phyloP scores from a whole-genome alignment of 1,284 basidiomycete species.

The Quambalaria eucalypti region DNA sequence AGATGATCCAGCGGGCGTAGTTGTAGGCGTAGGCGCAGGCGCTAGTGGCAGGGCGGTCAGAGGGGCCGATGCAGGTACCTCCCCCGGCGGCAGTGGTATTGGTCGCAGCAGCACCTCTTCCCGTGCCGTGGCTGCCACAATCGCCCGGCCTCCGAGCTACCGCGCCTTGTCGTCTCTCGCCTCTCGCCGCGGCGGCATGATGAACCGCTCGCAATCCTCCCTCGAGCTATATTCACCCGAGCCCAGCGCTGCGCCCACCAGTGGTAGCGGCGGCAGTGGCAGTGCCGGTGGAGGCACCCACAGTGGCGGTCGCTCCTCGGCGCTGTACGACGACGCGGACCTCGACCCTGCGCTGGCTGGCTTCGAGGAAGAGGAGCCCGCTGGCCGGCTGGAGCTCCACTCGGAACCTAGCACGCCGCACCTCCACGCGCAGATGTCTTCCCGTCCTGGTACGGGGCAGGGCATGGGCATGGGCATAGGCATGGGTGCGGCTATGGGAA shows the following conservation, averaged over 20 bases:
- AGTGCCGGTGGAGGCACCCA: too few relatives aligned
- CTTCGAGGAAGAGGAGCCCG: not conserved
- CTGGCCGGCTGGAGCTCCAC: not conserved
- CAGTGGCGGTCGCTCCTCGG: not conserved
- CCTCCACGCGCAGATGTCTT: not conserved
- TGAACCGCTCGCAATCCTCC: not conserved
- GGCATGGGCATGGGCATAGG: not conserved
- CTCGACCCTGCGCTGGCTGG: not conserved
- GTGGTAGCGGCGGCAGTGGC: not conserved
- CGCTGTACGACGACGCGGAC: not conserved
- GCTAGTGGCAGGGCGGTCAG: too few relatives aligned
- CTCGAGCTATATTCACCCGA: not conserved
- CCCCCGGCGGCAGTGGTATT: too few relatives aligned
- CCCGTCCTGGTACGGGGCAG: not conserved
- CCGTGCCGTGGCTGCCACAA: too few relatives aligned
- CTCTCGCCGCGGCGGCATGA: too few relatives aligned
- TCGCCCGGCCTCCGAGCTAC: too few relatives aligned
- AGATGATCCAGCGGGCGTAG: too few relatives aligned
- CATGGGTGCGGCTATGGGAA: not conserved
- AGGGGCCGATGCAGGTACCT: too few relatives aligned
- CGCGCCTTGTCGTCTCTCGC: too few relatives aligned
- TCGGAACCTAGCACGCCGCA: not conserved
- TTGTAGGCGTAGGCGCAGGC: too few relatives aligned
- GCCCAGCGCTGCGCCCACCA: not conserved
- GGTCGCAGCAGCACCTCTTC: too few relatives aligned